Evolutionary conservation across 2,329 filamentous ascomycete genomes (phyloP).

Genomic region (Pestalotiopsis sp.): DNA sequence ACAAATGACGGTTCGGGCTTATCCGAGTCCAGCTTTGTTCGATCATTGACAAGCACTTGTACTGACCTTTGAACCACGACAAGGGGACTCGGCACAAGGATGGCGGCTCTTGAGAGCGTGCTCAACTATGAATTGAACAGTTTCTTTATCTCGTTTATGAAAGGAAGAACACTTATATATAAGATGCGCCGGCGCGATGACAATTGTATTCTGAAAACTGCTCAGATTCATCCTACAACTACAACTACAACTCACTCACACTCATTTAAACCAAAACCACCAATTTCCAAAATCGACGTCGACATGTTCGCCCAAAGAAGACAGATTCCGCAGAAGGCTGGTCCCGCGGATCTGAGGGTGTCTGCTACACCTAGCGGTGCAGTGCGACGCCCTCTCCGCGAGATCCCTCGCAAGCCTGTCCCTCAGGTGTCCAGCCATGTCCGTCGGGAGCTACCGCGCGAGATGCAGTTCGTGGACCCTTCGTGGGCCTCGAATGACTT

Average conservation of each 20-base stretch:
- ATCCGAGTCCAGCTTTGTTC: background rate
- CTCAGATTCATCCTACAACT: background rate
- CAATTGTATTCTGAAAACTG: background rate
- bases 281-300: background rate
- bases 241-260: too few relatives aligned
- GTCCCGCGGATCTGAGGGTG: background rate
- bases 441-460: background rate
- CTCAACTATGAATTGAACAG: background rate
- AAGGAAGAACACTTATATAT: background rate
- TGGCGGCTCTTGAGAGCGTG: background rate
- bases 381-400: background rate
- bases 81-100: background rate
- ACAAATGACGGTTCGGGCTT: background rate
- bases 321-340: constrained; percentile 3
- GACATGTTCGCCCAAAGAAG: background rate
- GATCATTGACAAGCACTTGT: background rate
- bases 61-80: background rate
- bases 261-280: background rate
- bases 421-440: background rate
- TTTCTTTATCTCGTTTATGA: background rate
- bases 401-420: constrained; percentile 2
- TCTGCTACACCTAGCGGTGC: background rate
- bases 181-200: background rate
- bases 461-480: background rate
- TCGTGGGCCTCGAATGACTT: background rate